These are phyloP conservation scores for Fusarium siculi DNA, from an alignment of 2,329 filamentous ascomycete species.

Conservation along the genomic window DNA sequence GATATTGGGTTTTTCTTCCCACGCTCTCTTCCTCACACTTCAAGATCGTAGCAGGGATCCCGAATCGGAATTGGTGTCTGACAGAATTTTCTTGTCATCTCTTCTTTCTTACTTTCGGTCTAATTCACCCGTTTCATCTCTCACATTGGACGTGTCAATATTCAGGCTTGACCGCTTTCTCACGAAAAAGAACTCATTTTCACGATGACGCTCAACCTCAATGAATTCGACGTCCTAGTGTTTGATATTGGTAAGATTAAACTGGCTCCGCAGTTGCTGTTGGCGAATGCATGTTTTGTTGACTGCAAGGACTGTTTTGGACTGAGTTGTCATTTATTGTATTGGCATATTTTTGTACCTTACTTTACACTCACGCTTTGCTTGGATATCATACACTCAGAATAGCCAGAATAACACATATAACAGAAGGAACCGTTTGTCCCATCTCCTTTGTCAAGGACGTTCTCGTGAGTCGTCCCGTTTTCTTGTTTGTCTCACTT, in stretches of 20 bases:
- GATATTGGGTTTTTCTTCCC: slow-evolving; percentile 16
- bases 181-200: slow-evolving; percentile 15
- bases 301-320: slow-evolving; percentile 1
- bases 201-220: slow-evolving; percentile 42
- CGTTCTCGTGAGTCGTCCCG: slow-evolving; percentile 72
- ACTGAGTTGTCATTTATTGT: neutral
- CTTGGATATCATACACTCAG: slow-evolving; percentile 17
- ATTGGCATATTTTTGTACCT: slow-evolving; percentile 10
- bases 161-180: slow-evolving; percentile 33
- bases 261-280: slow-evolving; percentile 3
- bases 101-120: neutral
- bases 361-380: slow-evolving; percentile 1
- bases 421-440: slow-evolving; percentile 81
- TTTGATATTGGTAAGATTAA: slow-evolving; percentile 52
- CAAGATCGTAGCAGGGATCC: slow-evolving; percentile 30
- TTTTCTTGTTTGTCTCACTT: slow-evolving; percentile 25
- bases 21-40: neutral
- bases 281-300: slow-evolving; percentile 1
- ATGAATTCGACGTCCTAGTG: slow-evolving; percentile 47
- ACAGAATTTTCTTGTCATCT: slow-evolving; percentile 1
- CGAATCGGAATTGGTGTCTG: slow-evolving; percentile 7
- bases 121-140: slow-evolving; percentile 4
- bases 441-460: slow-evolving; percentile 88
- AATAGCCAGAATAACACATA: slow-evolving; percentile 37
- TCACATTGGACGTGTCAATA: slow-evolving; percentile 19